Base-by-base conservation (phyloP, 306 rosid genomes). In the Argentina anserina region DNA sequence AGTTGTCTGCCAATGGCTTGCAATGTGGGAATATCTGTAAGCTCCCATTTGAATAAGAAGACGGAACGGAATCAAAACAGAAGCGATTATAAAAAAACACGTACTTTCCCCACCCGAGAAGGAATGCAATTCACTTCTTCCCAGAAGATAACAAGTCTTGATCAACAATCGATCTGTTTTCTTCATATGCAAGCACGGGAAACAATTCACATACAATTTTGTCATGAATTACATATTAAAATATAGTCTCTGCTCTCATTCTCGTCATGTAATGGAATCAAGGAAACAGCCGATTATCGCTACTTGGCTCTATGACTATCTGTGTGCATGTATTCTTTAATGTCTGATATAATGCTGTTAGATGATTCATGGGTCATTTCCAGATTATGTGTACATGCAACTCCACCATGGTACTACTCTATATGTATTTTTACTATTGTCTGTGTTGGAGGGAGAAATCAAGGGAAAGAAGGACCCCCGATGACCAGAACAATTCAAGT, bases 181-280 rank as follows among this genome's bases (percentile, higher is more conserved):
- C 23, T 55, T n/a, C n/a, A 55, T 78, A 34, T 82, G 67, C 75
- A 69, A 59, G 50, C 62, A 78, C 75, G 67, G 79, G 62, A 76
- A 71, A 41, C 75, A 12, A 67, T 52, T 34, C 50, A 56, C 71
- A 80, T 75, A 79, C 36, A 26, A 75, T 55, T 73, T 79, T 37
- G 70, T 59, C 65, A 58, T 45, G n/a, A n/a, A n/a, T n/a, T n/a
- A n/a, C 66, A 3, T 5, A 13, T 58, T 58, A 20, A 33, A 2
- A n/a, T n/a, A n/a, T n/a, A n/a, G n/a, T n/a, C n/a, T 66, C 63
- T 61, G 31, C 53, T 75, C 49, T 46, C 83, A 79, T 86, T 77
- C 84, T 79, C 59, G 80, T 83, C 77, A 37, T 2, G 5, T 52
- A 80, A 75, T 76, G 92, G 90, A 78, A 85, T 89, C 87, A 87